Base-by-base conservation (phyloP, 148 eudicot genomes). In the Dianthus caryophyllus region DNA sequence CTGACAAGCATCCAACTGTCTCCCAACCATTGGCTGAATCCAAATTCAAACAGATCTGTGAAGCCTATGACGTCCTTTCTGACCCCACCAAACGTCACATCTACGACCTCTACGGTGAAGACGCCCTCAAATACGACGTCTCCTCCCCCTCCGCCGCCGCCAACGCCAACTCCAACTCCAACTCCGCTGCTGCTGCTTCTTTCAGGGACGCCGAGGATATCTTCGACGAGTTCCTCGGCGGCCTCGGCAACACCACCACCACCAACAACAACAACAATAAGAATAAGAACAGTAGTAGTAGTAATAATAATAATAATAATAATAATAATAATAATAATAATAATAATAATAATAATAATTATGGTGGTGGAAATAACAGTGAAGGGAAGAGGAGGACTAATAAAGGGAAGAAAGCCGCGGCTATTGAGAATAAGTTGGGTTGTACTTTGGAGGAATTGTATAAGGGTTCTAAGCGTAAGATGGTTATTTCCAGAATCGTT, bases 381-480 rank as follows among this genome's bases (percentile, higher is more conserved):
- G 15, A 9, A 6, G 9, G 18, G 49, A 61, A 49, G 53, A 16
- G 3, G 20, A 49, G 9, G 25, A 51, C 7, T 22, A 51, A 18
- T 18, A 16, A 11, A 8, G 72, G 16, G n/a, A 61, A 24, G 27
- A 65, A 64, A 44, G 68, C 72, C 59, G 70, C 24, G 25, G 48
- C 81, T 17, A 75, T 89, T 68, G 98, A 89, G 93, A 83, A 75
- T 62, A 77, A 73, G 70, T 60, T 92, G 89, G 73, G 61, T 7
- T 91, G 97, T 87, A 85, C 70, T 39, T 75, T 92, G 83, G 98
- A 92, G 78, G 98, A 92, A 62, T 71, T 92, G 78, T 92, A 84
- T 41, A 84, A 70, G 55, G 96, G 98, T 3, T 84, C 91, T 5
- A 89, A 78, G 64, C 67, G 91, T 71, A 89, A 87, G 79, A 85